phyloP scores from a whole-genome alignment of 495 filamentous ascomycete species.

The Neurospora tetrasperma region DNA sequence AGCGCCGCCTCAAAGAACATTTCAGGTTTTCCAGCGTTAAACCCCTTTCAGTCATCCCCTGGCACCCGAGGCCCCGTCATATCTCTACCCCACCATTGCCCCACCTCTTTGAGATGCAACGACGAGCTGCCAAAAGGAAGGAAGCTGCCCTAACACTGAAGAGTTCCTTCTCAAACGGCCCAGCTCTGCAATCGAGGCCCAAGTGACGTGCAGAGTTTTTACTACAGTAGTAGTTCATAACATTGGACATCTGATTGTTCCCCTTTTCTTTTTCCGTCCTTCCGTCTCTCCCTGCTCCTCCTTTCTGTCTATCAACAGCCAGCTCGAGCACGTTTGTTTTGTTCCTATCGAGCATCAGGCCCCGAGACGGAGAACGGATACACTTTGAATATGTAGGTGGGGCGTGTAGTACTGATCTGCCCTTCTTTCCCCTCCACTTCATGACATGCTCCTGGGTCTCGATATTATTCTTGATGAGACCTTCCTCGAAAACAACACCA shows the following conservation, averaged over 20 bases:
- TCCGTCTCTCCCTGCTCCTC: neutral
- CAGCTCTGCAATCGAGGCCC: neutral
- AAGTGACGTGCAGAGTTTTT: conserved; percentile 6
- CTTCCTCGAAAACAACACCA: neutral
- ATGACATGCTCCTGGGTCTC: neutral
- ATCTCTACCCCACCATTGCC: conserved; percentile 5
- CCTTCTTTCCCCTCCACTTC: neutral
- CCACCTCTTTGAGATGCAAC: neutral
- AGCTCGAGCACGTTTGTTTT: neutral
- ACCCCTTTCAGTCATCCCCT: neutral
- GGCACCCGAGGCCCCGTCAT: neutral
- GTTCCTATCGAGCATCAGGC: neutral
- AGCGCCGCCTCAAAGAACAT: neutral
- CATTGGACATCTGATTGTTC: neutral
- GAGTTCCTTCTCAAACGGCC: neutral
- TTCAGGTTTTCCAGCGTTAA: neutral
- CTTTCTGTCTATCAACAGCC: neutral
- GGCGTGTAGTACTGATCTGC: neutral
- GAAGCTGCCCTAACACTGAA: neutral
- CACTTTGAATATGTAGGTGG: neutral
- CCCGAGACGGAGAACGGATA: neutral
- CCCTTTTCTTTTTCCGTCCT: neutral
- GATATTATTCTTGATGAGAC: neutral
- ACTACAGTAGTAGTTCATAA: neutral
- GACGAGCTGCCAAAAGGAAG: neutral